phyloP scores from a whole-genome alignment of 495 filamentous ascomycete species.

The Recurvomyces mirabilis region DNA sequence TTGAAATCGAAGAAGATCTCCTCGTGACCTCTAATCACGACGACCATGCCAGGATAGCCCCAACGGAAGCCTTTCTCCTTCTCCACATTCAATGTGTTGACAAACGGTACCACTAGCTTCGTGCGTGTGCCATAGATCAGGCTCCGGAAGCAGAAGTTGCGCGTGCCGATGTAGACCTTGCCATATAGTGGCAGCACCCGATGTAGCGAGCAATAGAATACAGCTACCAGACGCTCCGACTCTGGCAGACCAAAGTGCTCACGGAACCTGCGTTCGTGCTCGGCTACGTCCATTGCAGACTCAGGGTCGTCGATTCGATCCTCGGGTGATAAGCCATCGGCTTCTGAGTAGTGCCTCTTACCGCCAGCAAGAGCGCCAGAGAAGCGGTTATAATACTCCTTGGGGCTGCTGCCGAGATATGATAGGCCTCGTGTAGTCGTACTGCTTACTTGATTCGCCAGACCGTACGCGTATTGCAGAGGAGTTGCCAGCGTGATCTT shows the following conservation, averaged over 20 bases:
- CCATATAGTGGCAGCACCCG: slow-evolving; percentile 88
- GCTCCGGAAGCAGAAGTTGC: slow-evolving; percentile 89
- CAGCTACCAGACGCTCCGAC: slow-evolving; percentile 76
- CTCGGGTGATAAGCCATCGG: slow-evolving; percentile 54
- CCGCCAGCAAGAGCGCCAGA: slow-evolving; percentile 96
- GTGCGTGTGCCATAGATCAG: slow-evolving; percentile 81
- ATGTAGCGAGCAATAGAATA: slow-evolving; percentile 80
- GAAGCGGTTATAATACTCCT: slow-evolving; percentile 95
- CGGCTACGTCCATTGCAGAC: slow-evolving; percentile 49
- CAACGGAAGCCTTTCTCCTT: slow-evolving; percentile 94
- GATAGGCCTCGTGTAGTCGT: slow-evolving; percentile 72
- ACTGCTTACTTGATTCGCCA: slow-evolving; percentile 72
- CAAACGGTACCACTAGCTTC: slow-evolving; percentile 81
- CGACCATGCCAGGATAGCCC: slow-evolving; percentile 80
- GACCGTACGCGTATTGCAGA: slow-evolving; percentile 70
- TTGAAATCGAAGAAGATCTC: slow-evolving; percentile 95
- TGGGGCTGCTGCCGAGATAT: slow-evolving; percentile 81
- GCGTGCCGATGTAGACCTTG: slow-evolving; percentile 88
- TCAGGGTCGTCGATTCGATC: slow-evolving; percentile 51
- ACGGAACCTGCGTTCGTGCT: slow-evolving; percentile 67
- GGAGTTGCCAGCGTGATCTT: slow-evolving; percentile 44
- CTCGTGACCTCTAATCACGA: slow-evolving; percentile 87
- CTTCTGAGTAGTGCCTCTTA: slow-evolving; percentile 75
- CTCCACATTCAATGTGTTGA: slow-evolving; percentile 84
- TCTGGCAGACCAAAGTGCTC: slow-evolving; percentile 80